Base-by-base conservation (phyloP, 768 basidiomycete genomes). In the Lactifluus pinguis region DNA sequence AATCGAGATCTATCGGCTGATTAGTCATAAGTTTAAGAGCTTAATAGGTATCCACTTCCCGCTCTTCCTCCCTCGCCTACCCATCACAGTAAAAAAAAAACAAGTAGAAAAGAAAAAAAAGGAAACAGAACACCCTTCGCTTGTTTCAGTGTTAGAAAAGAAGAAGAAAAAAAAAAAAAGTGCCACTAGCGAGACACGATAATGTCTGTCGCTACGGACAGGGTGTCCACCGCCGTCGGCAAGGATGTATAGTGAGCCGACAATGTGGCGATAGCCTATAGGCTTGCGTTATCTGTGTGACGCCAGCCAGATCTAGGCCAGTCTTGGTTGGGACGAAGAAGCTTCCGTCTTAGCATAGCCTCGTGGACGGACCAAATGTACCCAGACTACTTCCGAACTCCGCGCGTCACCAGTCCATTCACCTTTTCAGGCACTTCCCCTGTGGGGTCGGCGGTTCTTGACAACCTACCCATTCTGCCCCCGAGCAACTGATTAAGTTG, bases 21-120 rank as follows among this genome's bases (percentile, higher is more conserved):
- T 69, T 70, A 70, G 71, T 74, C 72, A 70, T 72, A 71, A 75
- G 74, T 71, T 71, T 70, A 76, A 73, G 73, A 76, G 76, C 70
- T 70, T 77, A 76, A 75, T 74, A 73, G 72, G 63, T 69, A 69
- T 68, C 65, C 65, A 66, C 63, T 63, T 63, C 45, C 50, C 63
- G 61, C 55, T 55, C 69, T 67, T 69, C 62, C 66, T 62, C 64
- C 66, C 61, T 57, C 57, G 48, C 67, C 60, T 64, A 53, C 21
- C 21, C 25, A 25, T 36, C 19, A 29, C 39, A 19, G 19, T 36
- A 30, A 19, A 6, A 36, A 41, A 21, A 10, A 10, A 51, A n/a
- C n/a, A n/a, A n/a, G n/a, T n/a, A n/a, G n/a, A 5, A 39, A 21
- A 1, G 30, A 13, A 39, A 48, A 39, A 21, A 32, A 48, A n/a